phyloP scores from a whole-genome alignment of 441 rosid species.

The Viola pubescens region DNA sequence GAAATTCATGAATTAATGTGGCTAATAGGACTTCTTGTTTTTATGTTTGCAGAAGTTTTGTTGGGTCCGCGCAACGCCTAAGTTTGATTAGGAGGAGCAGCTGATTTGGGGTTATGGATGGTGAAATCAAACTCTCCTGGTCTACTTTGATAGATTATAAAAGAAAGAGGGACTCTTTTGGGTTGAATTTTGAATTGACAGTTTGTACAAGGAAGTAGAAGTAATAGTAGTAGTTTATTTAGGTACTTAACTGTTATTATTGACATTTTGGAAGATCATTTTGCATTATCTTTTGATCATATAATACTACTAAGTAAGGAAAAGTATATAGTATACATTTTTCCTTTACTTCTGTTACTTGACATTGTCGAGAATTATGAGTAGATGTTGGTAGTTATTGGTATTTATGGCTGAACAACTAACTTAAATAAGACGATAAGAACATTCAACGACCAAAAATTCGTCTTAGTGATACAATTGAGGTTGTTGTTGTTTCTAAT shows the following conservation, averaged over 20 bases:
- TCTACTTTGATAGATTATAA: not conserved
- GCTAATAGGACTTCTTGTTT: not conserved
- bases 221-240: not conserved
- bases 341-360: not conserved
- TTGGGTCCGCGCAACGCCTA: slow-evolving; percentile 27
- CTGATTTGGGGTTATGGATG: slow-evolving; percentile 1
- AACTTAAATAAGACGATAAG: too few relatives aligned
- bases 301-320: not conserved
- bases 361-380: not conserved
- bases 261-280: slow-evolving; percentile 4
- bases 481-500: too few relatives aligned
- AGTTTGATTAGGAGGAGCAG: slow-evolving; percentile 21
- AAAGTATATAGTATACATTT: not conserved
- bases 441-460: too few relatives aligned
- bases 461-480: too few relatives aligned
- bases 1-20: not conserved
- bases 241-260: not conserved
- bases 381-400: too few relatives aligned
- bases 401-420: too few relatives aligned
- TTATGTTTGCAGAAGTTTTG: slow-evolving; percentile 24
- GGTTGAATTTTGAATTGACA: slow-evolving; percentile 6
- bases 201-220: not conserved
- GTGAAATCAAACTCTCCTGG: not conserved
- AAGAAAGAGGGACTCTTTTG: not conserved
- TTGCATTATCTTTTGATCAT: not conserved